These are phyloP conservation scores for Hylodesmum podocarpum DNA, from an alignment of 306 rosid species.

Conservation along the genomic window DNA sequence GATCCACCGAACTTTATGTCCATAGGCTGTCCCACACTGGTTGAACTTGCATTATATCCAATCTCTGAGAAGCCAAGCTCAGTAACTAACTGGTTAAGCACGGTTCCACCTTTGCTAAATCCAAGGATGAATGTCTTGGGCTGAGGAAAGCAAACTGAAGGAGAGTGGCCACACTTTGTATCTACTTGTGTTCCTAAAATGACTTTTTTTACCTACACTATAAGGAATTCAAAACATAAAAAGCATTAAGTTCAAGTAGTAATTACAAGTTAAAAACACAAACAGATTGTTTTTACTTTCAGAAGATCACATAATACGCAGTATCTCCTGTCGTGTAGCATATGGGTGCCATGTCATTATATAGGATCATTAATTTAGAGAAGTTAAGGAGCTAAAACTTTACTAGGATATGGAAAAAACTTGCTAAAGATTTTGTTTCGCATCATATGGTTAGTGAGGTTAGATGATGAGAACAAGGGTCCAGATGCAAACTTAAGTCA, in stretches of 20 bases:
- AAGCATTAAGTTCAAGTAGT: neutral
- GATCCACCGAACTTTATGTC: neutral
- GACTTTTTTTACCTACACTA: slow-evolving; percentile 49
- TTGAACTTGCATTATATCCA: slow-evolving; percentile 18
- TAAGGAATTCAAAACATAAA: slow-evolving; percentile 3
- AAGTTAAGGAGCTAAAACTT: slow-evolving; percentile 6
- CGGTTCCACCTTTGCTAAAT: slow-evolving; percentile 94
- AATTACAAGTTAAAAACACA: neutral
- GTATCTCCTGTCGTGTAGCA: neutral
- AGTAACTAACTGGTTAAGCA: slow-evolving; percentile 74
- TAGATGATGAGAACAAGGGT: neutral
- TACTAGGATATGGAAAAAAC: neutral
- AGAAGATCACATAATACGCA: neutral
- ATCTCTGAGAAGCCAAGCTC: slow-evolving; percentile 60
- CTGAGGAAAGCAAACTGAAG: slow-evolving; percentile 15
- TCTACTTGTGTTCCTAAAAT: slow-evolving; percentile 33
- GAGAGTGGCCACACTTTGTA: neutral
- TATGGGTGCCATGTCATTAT: neutral
- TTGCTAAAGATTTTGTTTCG: neutral
- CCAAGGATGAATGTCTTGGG: slow-evolving; percentile 72
- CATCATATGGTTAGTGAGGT: neutral
- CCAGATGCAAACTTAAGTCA: neutral
- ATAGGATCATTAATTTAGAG: neutral
- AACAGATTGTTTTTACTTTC: neutral
- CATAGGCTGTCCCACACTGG: slow-evolving; percentile 23